phyloP scores from a whole-genome alignment of 352 stramenopile species.

The Halophytophthora batemanensis region DNA sequence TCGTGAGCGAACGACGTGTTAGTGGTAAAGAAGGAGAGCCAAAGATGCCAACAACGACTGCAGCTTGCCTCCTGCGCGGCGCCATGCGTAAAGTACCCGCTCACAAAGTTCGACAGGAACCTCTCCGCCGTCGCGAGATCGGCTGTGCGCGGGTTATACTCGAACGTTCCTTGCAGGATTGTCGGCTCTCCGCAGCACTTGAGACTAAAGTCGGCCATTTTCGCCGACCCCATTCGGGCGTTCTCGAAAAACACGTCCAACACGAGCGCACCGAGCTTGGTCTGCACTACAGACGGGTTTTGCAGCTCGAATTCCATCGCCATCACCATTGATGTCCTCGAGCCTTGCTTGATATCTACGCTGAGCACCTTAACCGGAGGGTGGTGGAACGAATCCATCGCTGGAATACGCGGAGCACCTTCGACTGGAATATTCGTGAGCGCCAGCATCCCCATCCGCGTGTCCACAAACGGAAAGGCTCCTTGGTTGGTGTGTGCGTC shows the following conservation, averaged over 20 bases:
- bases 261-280: conserved; percentile 46
- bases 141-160: conserved; percentile 37
- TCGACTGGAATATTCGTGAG: conserved; percentile 59
- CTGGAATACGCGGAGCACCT: conserved; percentile 46
- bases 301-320: conserved; percentile 65
- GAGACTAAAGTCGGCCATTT: conserved; percentile 59
- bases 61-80: conserved; percentile 52
- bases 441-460: conserved; percentile 69
- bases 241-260: conserved; percentile 51
- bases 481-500: conserved; percentile 32
- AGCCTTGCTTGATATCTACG: conserved; percentile 64
- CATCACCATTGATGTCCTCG: conserved; percentile 46
- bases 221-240: conserved; percentile 52
- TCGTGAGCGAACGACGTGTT: conserved; percentile 4
- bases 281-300: conserved; percentile 72
- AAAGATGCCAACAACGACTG: conserved; percentile 7
- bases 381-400: conserved; percentile 68
- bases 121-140: conserved; percentile 33
- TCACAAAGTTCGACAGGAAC: conserved; percentile 87
- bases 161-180: conserved; percentile 52
- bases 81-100: conserved; percentile 71
- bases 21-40: background rate
- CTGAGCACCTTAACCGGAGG: conserved; percentile 56
- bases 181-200: conserved; percentile 61
- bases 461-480: conserved; percentile 66